A percentile compares a stretch with the other conserved stretches of the same genome.
phyloP scores from a whole-genome alignment of 768 basidiomycete genomes.

The Boletus subcaerulescens region DNA sequence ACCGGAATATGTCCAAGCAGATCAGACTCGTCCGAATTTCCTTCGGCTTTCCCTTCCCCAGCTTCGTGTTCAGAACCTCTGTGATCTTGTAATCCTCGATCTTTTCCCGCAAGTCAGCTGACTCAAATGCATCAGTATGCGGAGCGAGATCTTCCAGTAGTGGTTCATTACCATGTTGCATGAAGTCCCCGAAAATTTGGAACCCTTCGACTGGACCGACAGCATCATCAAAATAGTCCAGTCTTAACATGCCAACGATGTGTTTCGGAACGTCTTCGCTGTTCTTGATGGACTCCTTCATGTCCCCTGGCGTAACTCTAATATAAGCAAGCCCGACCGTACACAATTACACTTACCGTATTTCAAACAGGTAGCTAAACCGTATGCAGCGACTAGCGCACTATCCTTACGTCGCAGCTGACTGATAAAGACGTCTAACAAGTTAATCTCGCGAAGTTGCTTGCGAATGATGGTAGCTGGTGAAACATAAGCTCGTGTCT shows the following conservation, averaged over 20 bases:
- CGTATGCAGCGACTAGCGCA: slow-evolving; percentile 22
- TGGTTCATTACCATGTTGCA: slow-evolving; percentile 16
- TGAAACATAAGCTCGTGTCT: not conserved
- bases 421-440: slow-evolving; percentile 12
- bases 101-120: slow-evolving; percentile 14
- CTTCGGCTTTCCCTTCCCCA: slow-evolving; percentile 9
- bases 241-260: slow-evolving; percentile 23
- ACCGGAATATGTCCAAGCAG: slow-evolving; percentile 21
- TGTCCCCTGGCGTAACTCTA: slow-evolving; percentile 7
- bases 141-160: not conserved
- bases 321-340: too few relatives aligned
- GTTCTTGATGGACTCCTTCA: slow-evolving; percentile 9
- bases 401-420: slow-evolving; percentile 15
- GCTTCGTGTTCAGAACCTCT: slow-evolving; percentile 13
- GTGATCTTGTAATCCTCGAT: slow-evolving; percentile 17
- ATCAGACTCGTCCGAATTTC: slow-evolving; percentile 24
- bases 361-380: slow-evolving; percentile 16
- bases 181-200: slow-evolving; percentile 22
- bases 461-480: slow-evolving; percentile 7
- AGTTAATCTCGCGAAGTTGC: slow-evolving; percentile 3
- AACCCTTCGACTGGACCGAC: slow-evolving; percentile 23
- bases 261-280: slow-evolving; percentile 10
- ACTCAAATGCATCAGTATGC: not conserved
- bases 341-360: not conserved
- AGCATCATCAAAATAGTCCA: slow-evolving; percentile 26